These are phyloP conservation scores for Sporobolus alterniflorus DNA, from an alignment of 202 grass and related monocot species.

Conservation along the genomic window DNA sequence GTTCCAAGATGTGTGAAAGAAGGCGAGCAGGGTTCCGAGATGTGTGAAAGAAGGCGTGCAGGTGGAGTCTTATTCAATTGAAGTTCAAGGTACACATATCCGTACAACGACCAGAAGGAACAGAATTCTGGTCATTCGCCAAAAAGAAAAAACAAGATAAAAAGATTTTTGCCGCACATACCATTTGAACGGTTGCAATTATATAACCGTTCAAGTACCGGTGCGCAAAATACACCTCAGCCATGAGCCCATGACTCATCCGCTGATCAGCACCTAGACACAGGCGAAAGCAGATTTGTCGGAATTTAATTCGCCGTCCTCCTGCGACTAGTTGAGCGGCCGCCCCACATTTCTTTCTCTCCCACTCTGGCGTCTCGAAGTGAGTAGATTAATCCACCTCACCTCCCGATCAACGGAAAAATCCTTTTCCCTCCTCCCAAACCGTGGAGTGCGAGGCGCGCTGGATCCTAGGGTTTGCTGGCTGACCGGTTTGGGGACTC, in stretches of 20 bases:
- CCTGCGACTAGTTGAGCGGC: not conserved
- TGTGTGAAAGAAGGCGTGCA: no score
- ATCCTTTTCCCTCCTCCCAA: not conserved
- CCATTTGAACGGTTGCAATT: not conserved
- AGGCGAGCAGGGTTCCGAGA: no score
- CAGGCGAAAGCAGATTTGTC: not conserved
- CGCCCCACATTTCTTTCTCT: not conserved
- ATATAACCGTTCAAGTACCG: not conserved
- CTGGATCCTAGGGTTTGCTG: slow-evolving; percentile 23
- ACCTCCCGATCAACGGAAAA: slow-evolving; percentile 14
- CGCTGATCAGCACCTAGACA: not conserved
- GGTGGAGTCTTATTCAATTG: no score
- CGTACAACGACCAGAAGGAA: no score
- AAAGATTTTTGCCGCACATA: no score
- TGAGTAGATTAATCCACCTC: slow-evolving; percentile 11
- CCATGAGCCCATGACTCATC: not conserved
- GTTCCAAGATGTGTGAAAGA: no score
- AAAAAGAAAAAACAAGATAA: no score
- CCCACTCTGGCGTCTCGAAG: slow-evolving; percentile 34
- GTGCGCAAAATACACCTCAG: not conserved
- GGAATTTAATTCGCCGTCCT: not conserved
- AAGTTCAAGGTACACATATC: no score
- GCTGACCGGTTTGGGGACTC: not conserved
- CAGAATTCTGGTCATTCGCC: no score
- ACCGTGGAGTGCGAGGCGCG: slow-evolving; percentile 7